These are phyloP conservation scores for Rhodotorula sp. DNA, from an alignment of 1,284 basidiomycete genomes.

Conservation along the genomic window DNA sequence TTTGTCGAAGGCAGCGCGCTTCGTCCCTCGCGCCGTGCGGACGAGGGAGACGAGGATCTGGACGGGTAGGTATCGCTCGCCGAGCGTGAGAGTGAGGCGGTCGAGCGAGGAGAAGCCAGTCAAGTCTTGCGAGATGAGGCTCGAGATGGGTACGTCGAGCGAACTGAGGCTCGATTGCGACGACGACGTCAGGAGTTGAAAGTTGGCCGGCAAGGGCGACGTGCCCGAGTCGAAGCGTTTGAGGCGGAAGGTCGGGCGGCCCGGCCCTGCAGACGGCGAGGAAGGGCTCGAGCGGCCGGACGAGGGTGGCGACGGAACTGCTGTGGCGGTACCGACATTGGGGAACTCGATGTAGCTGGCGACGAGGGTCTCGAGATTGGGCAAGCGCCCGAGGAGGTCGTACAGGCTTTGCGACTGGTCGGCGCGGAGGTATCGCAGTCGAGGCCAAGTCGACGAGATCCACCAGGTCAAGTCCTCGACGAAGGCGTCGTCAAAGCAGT, in stretches of 20 bases:
- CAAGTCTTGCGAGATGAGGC: conserved; percentile 13
- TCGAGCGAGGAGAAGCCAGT: conserved; percentile 3
- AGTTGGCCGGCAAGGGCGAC: conserved; percentile 9
- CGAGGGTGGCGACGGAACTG: not conserved
- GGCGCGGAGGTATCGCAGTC: conserved; percentile 14
- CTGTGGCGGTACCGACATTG: not conserved
- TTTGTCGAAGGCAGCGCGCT: not conserved
- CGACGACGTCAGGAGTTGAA: conserved; percentile 13
- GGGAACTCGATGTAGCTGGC: conserved; percentile 24
- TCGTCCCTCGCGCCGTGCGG: conserved; percentile 1
- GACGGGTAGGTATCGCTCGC: conserved; percentile 24
- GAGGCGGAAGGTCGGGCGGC: conserved; percentile 19
- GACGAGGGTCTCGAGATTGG: conserved; percentile 26
- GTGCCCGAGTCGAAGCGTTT: conserved; percentile 25
- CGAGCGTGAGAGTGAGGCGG: conserved; percentile 20
- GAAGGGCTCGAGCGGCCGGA: not conserved
- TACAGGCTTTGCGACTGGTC: conserved; percentile 17
- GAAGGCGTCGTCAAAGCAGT: conserved; percentile 19
- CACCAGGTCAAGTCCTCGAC: conserved; percentile 11
- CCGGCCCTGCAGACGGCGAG: not conserved
- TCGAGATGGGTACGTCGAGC: conserved; percentile 27
- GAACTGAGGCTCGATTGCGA: not conserved
- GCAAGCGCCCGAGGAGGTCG: conserved; percentile 8
- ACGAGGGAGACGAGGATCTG: not conserved
- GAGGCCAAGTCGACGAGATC: conserved; percentile 14